Evolutionary conservation across 345 rosid genomes (phyloP).

Genomic region (Syzygium aqueum): DNA sequence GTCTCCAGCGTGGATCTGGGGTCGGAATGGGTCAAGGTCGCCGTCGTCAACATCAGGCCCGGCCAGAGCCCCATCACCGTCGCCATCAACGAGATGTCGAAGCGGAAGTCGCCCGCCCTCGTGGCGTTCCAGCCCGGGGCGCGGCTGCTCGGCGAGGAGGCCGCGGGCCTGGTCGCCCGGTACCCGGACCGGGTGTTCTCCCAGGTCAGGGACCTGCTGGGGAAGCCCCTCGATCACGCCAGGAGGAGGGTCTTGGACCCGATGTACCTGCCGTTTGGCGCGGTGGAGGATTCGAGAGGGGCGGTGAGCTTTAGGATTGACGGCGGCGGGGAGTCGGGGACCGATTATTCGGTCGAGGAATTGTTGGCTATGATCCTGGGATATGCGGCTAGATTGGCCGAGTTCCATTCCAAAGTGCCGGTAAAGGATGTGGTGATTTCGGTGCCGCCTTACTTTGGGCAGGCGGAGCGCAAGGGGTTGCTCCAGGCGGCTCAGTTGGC

Average conservation of each 20-base stretch:
- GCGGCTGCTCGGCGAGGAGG: conserved; percentile 88
- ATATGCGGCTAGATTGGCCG: conserved; percentile 61
- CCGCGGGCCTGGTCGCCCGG: conserved; percentile 83
- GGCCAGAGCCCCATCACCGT: conserved; percentile 89
- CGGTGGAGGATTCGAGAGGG: conserved; percentile 78
- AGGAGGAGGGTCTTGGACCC: conserved; percentile 54
- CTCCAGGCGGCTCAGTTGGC: conserved; percentile 86
- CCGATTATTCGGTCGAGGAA: conserved; percentile 68
- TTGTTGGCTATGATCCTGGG: conserved; percentile 80
- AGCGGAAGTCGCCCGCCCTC: conserved; percentile 84
- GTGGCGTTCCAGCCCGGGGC: conserved; percentile 72
- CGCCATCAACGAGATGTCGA: conserved; percentile 98
- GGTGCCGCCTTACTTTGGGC: conserved; percentile 94
- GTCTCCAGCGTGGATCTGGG: conserved; percentile 96
- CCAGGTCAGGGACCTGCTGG: conserved; percentile 73
- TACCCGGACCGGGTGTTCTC: conserved; percentile 78
- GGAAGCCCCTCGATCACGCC: conserved; percentile 65
- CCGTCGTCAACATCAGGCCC: conserved; percentile 76
- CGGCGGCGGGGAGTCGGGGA: conserved; percentile 13
- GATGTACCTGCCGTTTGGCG: conserved; percentile 58
- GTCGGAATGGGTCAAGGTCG: conserved; percentile 88
- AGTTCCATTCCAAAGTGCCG: conserved; percentile 58
- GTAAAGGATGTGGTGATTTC: conserved; percentile 72
- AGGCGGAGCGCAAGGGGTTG: conserved; percentile 87
- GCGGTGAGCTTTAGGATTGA: conserved; percentile 47